phyloP scores from a whole-genome alignment of 495 filamentous ascomycete species.

The Aspergillus leporis region DNA sequence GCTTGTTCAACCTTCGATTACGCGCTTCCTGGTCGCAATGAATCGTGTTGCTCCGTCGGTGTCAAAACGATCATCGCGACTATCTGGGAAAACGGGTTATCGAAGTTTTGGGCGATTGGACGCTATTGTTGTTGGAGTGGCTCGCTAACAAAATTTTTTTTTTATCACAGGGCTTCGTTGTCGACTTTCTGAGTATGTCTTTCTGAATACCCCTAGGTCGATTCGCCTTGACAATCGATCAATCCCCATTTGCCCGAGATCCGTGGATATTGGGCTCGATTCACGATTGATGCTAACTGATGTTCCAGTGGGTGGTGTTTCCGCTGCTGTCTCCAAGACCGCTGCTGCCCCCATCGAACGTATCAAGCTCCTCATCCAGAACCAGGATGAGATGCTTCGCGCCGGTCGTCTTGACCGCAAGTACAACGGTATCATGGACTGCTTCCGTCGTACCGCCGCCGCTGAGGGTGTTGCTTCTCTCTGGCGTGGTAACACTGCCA shows the following conservation, averaged over 20 bases:
- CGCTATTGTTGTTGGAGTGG: conserved; percentile 3
- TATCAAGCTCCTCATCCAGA: conserved; percentile 99
- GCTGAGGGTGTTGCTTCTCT: conserved; percentile 81
- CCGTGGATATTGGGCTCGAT: neutral
- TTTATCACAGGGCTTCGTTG: conserved; percentile 61
- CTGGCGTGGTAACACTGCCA: conserved; percentile 99
- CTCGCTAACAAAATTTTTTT: conserved; percentile 38
- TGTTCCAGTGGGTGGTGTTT: conserved; percentile 93
- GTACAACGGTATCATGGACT: conserved; percentile 91
- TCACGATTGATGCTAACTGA: conserved; percentile 32
- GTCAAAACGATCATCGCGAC: neutral
- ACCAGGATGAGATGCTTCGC: conserved; percentile 99
- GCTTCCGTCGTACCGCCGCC: conserved; percentile 85
- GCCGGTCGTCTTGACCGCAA: conserved; percentile 95
- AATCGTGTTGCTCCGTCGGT: neutral
- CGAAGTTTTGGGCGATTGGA: conserved; percentile 5
- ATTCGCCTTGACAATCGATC: conserved; percentile 15
- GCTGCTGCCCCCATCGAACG: conserved; percentile 99
- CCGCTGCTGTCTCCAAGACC: conserved; percentile 99
- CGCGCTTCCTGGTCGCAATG: conserved; percentile 11
- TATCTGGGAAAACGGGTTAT: neutral
- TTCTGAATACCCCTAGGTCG: conserved; percentile 8
- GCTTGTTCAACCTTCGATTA: conserved; percentile 14
- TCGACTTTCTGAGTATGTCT: conserved; percentile 97
- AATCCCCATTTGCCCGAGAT: neutral